Percentiles rank a stretch among this genome's conserved stretches.
phyloP scores from a whole-genome alignment of 352 stramenopile species.

The Pythium aristosporum region DNA sequence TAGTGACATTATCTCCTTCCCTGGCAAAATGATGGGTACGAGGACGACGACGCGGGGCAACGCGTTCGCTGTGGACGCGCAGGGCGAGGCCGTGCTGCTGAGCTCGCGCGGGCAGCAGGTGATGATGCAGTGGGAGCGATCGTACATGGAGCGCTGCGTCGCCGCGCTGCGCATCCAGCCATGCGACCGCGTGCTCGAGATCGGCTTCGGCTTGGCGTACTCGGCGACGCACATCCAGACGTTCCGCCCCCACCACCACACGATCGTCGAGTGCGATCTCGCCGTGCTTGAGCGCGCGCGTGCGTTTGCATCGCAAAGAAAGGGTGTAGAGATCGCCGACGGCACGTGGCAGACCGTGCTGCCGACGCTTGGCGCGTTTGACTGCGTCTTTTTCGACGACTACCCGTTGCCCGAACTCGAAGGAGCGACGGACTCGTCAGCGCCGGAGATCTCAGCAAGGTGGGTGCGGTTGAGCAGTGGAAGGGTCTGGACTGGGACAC shows the following conservation, averaged over 20 bases:
- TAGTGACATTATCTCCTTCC: background rate
- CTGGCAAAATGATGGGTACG: background rate
- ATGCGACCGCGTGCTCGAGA: constrained; percentile 72
- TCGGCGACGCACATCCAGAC: constrained; percentile 72
- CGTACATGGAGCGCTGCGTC: constrained; percentile 81
- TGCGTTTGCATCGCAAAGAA: constrained; percentile 37
- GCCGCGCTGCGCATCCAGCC: constrained; percentile 51
- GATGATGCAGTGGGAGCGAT: constrained; percentile 88
- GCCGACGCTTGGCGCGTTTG: constrained; percentile 49
- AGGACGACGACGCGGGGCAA: constrained; percentile 49
- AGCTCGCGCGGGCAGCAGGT: constrained; percentile 80
- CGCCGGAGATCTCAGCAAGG: background rate
- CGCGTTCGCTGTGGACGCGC: constrained; percentile 37
- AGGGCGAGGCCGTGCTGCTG: constrained; percentile 48
- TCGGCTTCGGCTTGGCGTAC: constrained; percentile 86
- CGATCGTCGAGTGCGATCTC: constrained; percentile 80
- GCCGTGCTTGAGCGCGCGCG: constrained; percentile 46
- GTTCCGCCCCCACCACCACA: constrained; percentile 49
- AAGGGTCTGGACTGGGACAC: background rate
- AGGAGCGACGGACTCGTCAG: constrained; percentile 2
- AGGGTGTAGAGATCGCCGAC: constrained; percentile 44
- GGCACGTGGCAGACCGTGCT: constrained; percentile 74
- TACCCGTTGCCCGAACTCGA: constrained; percentile 68
- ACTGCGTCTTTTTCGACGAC: constrained; percentile 86
- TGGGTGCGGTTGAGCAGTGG: background rate